phyloP scores from a whole-genome alignment of 768 basidiomycete species.

The Phanerochaete carnosa region DNA sequence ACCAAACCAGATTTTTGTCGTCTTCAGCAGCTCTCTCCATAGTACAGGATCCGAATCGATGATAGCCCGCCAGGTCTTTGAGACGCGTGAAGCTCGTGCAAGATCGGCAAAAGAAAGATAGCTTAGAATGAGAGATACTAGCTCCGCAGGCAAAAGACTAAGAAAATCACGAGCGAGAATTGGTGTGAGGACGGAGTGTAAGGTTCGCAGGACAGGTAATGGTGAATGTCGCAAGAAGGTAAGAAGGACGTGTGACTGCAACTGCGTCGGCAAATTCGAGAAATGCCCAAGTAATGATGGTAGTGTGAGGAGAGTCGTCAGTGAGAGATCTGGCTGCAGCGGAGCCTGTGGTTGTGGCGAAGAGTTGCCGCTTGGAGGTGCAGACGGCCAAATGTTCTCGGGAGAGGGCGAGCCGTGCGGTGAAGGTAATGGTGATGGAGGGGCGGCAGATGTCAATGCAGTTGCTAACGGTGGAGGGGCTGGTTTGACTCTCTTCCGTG shows the following conservation, averaged over 20 bases:
- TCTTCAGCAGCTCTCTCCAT: constrained; percentile 85
- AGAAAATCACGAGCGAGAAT: constrained; percentile 95
- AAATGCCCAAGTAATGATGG: constrained; percentile 83
- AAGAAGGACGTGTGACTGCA: constrained; percentile 93
- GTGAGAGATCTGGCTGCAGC: constrained; percentile 74
- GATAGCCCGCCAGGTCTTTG: constrained; percentile 84
- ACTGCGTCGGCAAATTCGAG: constrained; percentile 67
- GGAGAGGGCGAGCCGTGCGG: constrained; percentile 82
- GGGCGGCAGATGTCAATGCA: constrained; percentile 70
- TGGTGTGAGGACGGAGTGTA: constrained; percentile 85
- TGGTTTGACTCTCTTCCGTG: constrained; percentile 75
- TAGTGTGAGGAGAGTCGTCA: constrained; percentile 83
- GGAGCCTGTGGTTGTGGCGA: constrained; percentile 63
- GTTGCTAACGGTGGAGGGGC: constrained; percentile 56
- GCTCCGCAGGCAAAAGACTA: constrained; percentile 85
- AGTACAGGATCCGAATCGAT: constrained; percentile 89
- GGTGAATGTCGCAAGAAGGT: constrained; percentile 91
- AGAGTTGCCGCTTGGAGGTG: constrained; percentile 74
- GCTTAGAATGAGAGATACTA: constrained; percentile 84
- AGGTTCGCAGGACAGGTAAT: constrained; percentile 83
- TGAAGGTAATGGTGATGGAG: constrained; percentile 81
- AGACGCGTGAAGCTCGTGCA: constrained; percentile 85
- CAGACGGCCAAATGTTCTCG: constrained; percentile 74
- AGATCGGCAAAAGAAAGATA: constrained; percentile 81
- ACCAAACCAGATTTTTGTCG: constrained; percentile 87